These are phyloP conservation scores for Fennellomyces sp. DNA, from an alignment of 371 early-diverging fungal genomes.

Conservation along the genomic window DNA sequence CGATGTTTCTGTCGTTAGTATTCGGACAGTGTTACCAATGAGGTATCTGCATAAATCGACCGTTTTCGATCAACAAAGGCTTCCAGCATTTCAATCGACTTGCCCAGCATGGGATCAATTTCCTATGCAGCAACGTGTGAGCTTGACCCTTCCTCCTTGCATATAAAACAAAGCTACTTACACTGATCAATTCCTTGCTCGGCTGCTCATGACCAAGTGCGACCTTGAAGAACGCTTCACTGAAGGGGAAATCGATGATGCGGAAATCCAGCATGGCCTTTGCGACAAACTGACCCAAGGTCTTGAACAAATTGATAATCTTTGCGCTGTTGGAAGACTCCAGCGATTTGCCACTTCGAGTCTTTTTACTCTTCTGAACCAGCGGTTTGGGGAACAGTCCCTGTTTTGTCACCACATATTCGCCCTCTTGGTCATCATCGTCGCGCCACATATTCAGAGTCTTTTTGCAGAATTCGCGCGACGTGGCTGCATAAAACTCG, in stretches of 20 bases:
- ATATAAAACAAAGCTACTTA: conserved; percentile 12
- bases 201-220: conserved; percentile 46
- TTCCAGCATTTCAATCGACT: conserved; percentile 68
- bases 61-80: conserved; percentile 59
- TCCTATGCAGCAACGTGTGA: conserved; percentile 42
- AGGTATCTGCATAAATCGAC: conserved; percentile 50
- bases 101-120: conserved; percentile 72
- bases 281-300: conserved; percentile 86
- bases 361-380: conserved; percentile 21
- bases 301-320: conserved; percentile 59
- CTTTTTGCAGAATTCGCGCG: conserved; percentile 71
- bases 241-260: conserved; percentile 85
- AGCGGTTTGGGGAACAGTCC: conserved; percentile 83
- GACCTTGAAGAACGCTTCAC: conserved; percentile 72
- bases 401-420: conserved; percentile 43
- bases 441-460: conserved; percentile 66
- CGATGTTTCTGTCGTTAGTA: background rate
- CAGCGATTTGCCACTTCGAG: too few species aligned
- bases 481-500: conserved; percentile 88
- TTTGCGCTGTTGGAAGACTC: conserved; percentile 47
- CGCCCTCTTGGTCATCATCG: conserved; percentile 30
- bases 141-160: too few species aligned
- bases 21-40: conserved; percentile 18
- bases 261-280: conserved; percentile 89
- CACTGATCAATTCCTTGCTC: conserved; percentile 27